Evolutionary conservation across 208 protist species (phyloP).

Genomic region (Naegleria lovaniensis): DNA sequence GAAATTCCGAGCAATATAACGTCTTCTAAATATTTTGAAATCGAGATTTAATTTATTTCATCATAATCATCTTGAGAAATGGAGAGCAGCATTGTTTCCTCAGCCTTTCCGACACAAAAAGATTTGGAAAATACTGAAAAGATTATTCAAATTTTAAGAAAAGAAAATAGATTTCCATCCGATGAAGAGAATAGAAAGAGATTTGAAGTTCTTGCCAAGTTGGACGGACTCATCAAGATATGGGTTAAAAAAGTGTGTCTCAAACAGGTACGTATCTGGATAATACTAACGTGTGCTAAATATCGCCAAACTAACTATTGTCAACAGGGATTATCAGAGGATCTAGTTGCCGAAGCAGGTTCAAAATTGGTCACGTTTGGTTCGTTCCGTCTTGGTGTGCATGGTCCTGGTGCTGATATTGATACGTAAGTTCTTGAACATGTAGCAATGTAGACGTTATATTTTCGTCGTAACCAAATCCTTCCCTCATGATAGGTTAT

Average conservation of each 20-base stretch:
- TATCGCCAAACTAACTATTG: no score
- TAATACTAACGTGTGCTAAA: neutral
- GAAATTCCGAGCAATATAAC: no score
- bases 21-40: no score
- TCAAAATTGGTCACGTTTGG: slow-evolving; percentile 93
- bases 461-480: no score
- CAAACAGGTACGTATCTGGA: slow-evolving; percentile 51
- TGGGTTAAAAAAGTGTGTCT: slow-evolving; percentile 35
- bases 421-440: slow-evolving; percentile 65
- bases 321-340: slow-evolving; percentile 71
- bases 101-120: neutral
- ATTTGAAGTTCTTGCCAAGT: neutral
- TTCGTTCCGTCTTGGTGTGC: slow-evolving; percentile 95
- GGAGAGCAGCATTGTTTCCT: neutral
- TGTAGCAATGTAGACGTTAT: neutral
- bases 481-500: slow-evolving; percentile 39
- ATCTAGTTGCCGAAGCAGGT: slow-evolving; percentile 68
- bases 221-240: neutral
- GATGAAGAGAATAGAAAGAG: neutral
- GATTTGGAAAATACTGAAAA: neutral
- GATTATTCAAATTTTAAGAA: neutral
- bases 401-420: slow-evolving; percentile 90
- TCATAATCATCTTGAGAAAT: neutral
- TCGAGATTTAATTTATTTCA: no score
- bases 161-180: neutral